Evolutionary conservation across 2,329 filamentous ascomycete species (phyloP), one percentile per base, ranked within the genome.

Genomic region (Apiospora phragmitis): DNA sequence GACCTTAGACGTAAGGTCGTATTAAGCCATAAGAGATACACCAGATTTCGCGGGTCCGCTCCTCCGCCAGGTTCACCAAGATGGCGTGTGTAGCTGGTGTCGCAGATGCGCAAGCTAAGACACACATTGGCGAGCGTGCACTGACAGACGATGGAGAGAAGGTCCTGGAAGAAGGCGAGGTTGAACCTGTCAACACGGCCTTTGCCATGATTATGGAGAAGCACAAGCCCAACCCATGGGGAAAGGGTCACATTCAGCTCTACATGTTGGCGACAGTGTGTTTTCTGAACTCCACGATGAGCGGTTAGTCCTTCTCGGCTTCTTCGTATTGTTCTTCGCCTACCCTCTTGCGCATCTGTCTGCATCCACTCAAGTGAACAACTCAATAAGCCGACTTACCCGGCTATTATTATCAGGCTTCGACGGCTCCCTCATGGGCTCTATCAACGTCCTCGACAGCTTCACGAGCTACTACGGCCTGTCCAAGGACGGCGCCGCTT

Each of bases 381-480:
- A 4, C 2, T 2, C 35, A 9, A 9, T 9, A 9, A 38, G 14
- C 38, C 5, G 26, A 66, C 45, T 68, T 41, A 65, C 65, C 45
- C 1, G 47, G n/a, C 47, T 12, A 18, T 38, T 45, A 4, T 32
- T 69, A 21, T 42, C 62, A 83, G 81, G 82, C 1, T 84, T 82
- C 45, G 83, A 84, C 55, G 79, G 81, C 41, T 81, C 81, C 0
- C 74, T 85, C 2, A 82, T 85, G 81, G 81, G 82, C 14, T 83
- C 81, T 12, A 81, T 85, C 65, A 85, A 85, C 72, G 81, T 81
- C 16, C 74, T 85, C 26, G 80, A 80, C 0, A 81, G 82, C 68
- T 85, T 82, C 69, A 83, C 79, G 1, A 67, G 74, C 5, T 84
- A 84, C 71, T 85, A 83, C 68, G 75, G 76, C 26, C 75, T 83